Evolutionary conservation across 2,329 filamentous ascomycete species (phyloP).

Genomic region (Botryosphaeria dothidea): DNA sequence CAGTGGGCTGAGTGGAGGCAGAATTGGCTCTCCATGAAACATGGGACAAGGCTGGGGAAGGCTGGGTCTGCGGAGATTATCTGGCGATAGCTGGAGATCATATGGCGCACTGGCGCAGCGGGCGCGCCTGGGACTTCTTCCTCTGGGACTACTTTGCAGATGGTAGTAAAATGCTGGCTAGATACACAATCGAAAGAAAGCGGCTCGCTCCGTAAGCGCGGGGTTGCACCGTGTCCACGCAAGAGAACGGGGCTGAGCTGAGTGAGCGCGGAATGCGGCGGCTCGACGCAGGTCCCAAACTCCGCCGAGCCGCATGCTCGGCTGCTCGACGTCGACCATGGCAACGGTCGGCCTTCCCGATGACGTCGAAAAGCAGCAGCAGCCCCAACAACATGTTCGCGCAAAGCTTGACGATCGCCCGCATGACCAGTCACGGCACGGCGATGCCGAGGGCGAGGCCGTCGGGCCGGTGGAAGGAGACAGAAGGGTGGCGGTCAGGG

Average conservation of each 20-base stretch:
- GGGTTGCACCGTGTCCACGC: background rate
- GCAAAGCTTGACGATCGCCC: background rate
- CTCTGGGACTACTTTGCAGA: background rate
- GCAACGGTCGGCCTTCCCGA: background rate
- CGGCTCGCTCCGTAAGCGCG: background rate
- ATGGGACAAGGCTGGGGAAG: background rate
- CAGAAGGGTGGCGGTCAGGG: slow-evolving; percentile 6
- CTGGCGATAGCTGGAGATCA: slow-evolving; percentile 4
- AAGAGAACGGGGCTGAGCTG: slow-evolving; percentile 1
- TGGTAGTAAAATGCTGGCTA: background rate
- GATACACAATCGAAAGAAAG: background rate
- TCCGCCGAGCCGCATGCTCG: slow-evolving; percentile 7
- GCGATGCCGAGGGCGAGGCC: background rate
- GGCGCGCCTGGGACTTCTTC: background rate
- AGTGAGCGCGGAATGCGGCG: background rate
- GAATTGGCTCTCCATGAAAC: background rate
- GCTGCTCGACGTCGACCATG: background rate
- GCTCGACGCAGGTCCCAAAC: background rate
- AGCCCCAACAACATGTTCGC: background rate
- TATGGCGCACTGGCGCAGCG: slow-evolving; percentile 14
- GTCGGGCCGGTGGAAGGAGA: slow-evolving; percentile 4
- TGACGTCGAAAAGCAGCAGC: background rate
- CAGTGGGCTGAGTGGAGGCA: slow-evolving; percentile 7
- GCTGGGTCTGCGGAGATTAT: background rate
- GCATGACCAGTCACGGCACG: background rate